Conservation (phyloP, 345 rosid species). For the Eucalyptus marginata region DNA sequence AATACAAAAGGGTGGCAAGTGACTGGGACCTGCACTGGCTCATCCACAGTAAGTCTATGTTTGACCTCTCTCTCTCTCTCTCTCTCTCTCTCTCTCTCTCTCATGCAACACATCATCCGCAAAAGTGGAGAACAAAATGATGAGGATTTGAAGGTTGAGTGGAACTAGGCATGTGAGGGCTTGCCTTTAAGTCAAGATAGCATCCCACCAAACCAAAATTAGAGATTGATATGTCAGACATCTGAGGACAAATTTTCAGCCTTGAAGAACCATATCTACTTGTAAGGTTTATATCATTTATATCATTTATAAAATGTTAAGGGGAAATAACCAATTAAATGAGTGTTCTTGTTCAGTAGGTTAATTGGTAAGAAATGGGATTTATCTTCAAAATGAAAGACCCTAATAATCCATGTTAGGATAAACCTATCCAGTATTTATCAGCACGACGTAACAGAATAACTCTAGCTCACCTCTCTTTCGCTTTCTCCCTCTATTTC, state of each 20-base stretch:
- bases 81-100: background rate
- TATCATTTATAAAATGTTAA: background rate
- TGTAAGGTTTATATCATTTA: background rate
- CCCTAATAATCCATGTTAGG: background rate
- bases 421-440: background rate
- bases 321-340: background rate
- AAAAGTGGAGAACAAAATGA: slow-evolving; percentile 53
- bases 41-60: background rate
- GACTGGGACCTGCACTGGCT: background rate
- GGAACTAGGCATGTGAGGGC: slow-evolving; percentile 19
- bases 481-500: background rate
- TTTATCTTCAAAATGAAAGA: background rate
- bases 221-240: background rate
- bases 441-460: background rate
- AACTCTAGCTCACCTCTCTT: background rate
- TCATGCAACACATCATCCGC: background rate
- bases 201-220: background rate
- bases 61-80: slow-evolving; percentile 14
- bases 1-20: background rate
- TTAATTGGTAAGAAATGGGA: background rate
- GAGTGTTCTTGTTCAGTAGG: background rate
- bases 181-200: slow-evolving; percentile 14
- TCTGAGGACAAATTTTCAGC: background rate
- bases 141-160: slow-evolving; percentile 30
- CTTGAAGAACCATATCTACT: background rate